Base-by-base conservation (phyloP, 768 basidiomycete species). In the Boletus eberwhitei region DNA sequence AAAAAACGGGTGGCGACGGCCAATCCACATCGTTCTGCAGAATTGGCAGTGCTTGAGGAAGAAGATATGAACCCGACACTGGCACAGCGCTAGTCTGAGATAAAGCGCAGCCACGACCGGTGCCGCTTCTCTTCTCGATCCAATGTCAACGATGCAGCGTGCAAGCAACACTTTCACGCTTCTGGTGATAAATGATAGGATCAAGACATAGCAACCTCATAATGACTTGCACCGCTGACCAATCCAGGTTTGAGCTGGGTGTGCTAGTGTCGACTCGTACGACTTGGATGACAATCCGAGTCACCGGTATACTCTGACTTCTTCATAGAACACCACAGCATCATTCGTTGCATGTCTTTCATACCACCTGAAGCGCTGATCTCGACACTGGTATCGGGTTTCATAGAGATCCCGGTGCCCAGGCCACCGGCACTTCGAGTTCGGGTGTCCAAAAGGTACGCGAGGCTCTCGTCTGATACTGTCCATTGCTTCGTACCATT, bases 111-210 rank as follows among this genome's bases (percentile, higher is more conserved):
- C 12, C 48, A 52, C 47, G 45, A 65, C 58, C 61, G 35, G 59
- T 64, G 62, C 55, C 17, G 17, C 58, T 66, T 65, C 66, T 65
- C 21, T 41, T 29, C 31, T 54, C 42, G 41, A 56, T 57, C 53
- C 53, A 55, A 61, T 19, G 32, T 31, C 54, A 41, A 50, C 50
- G 49, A 55, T 47, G 31, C 53, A 55, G 31, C 42, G 41, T 59
- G 57, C 51, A 51, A 29, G 35, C 39, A 55, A 39, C 64, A 37
- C 51, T 52, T 11, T 37, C 37, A 22, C 29, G 29, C 53, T 53
- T 64, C 47, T 41, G 22, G 34, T 41, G 36, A 57, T 31, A 2
- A 50, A 39, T 24, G 54, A 45, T 34, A 34, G 22, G 53, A 37
- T 39, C 54, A 16, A 40, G 49, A 48, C 63, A 53, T 55, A 48